Evolutionary conservation across 768 basidiomycete species (phyloP).

Genomic region (Russula lepida): DNA sequence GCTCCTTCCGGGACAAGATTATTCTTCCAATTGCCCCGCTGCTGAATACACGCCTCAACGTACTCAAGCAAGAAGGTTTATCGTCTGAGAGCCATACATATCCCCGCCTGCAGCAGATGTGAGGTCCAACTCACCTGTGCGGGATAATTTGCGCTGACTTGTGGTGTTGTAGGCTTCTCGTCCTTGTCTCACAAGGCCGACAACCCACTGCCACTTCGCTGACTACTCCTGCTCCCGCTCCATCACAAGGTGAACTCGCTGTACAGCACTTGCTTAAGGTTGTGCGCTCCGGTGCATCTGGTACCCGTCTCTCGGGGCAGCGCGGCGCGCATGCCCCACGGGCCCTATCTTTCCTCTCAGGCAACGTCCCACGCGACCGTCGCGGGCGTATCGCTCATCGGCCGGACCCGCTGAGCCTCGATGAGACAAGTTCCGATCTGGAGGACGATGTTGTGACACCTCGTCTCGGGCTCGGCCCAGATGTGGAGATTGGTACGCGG

Average conservation of each 20-base stretch:
- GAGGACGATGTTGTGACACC: conserved; percentile 18
- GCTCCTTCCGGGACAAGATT: conserved; percentile 72
- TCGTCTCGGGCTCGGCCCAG: conserved; percentile 5
- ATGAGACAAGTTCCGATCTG: conserved; percentile 24
- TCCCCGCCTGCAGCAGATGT: conserved; percentile 79
- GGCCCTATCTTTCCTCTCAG: conserved; percentile 64
- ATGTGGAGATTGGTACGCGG: conserved; percentile 35
- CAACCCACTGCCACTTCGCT: conserved; percentile 52
- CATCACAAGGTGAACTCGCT: conserved; percentile 58
- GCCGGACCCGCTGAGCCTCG: conserved; percentile 8
- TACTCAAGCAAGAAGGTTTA: conserved; percentile 48
- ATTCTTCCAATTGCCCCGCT: conserved; percentile 56
- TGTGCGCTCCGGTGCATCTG: conserved; percentile 43
- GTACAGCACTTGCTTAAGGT: conserved; percentile 57
- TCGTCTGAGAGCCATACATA: conserved; percentile 43
- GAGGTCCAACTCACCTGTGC: conserved; percentile 16
- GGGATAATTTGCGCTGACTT: conserved; percentile 3
- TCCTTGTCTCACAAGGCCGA: conserved; percentile 64
- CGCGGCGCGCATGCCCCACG: conserved; percentile 27
- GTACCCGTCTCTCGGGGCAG: conserved; percentile 20
- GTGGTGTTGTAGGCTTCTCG: conserved; percentile 48
- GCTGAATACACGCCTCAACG: conserved; percentile 47
- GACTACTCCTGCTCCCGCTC: conserved; percentile 43
- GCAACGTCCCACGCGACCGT: conserved; percentile 66
- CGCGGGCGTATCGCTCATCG: conserved; percentile 64